Evolutionary conservation across 2,329 filamentous ascomycete genomes (phyloP).

Genomic region (Apiospora arundinis): DNA sequence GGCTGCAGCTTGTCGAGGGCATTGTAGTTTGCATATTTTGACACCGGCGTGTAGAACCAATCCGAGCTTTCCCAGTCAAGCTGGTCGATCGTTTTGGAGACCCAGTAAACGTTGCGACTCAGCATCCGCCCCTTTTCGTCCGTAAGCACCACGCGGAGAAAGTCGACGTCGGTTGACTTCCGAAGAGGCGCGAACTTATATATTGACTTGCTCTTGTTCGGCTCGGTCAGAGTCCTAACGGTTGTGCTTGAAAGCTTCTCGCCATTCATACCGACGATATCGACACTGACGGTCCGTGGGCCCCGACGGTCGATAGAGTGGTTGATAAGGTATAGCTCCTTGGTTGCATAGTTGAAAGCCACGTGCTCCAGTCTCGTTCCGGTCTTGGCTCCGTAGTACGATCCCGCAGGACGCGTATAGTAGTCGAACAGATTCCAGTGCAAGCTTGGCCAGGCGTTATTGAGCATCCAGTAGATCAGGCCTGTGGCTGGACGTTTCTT

Average conservation of each 20-base stretch:
- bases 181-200: conserved; percentile 40
- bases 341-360: conserved; percentile 57
- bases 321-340: conserved; percentile 60
- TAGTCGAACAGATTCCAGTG: conserved; percentile 72
- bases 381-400: conserved; percentile 65
- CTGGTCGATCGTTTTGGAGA: conserved; percentile 52
- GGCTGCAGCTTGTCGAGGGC: conserved; percentile 47
- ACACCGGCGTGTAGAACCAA: conserved; percentile 66
- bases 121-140: conserved; percentile 42
- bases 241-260: conserved; percentile 44
- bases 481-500: conserved; percentile 61
- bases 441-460: conserved; percentile 68
- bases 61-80: conserved; percentile 62
- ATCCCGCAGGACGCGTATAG: conserved; percentile 62
- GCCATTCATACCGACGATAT: conserved; percentile 57
- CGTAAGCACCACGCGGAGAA: conserved; percentile 56
- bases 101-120: conserved; percentile 68
- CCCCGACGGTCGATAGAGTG: conserved; percentile 50
- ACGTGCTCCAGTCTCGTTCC: conserved; percentile 58
- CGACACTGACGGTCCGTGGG: conserved; percentile 50
- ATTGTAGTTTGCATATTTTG: conserved; percentile 54
- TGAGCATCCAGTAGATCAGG: conserved; percentile 72
- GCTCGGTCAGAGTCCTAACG: conserved; percentile 43
- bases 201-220: conserved; percentile 52
- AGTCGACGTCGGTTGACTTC: conserved; percentile 49